A percentile compares a stretch with the other conserved stretches of the same genome.
phyloP scores from a whole-genome alignment of 2,329 filamentous ascomycete species.

The Alternaria sp. region DNA sequence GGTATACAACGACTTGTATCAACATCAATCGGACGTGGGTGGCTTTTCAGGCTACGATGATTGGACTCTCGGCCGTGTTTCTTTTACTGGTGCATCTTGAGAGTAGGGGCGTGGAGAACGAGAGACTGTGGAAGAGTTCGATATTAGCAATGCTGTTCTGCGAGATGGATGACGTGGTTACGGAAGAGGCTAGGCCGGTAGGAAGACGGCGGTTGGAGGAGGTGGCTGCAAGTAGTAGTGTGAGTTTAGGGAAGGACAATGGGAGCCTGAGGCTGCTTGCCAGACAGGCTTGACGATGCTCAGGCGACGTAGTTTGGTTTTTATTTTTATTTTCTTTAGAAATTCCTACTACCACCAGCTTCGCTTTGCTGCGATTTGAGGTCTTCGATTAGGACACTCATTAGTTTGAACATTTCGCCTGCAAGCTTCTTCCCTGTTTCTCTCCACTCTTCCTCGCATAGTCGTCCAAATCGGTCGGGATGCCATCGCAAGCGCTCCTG shows the following conservation, averaged over 20 bases:
- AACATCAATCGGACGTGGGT: slow-evolving; percentile 17
- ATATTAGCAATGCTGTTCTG: slow-evolving; percentile 21
- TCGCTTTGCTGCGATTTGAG: slow-evolving; percentile 15
- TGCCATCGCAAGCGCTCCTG: slow-evolving; percentile 50
- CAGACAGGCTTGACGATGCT: background rate
- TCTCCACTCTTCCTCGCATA: slow-evolving; percentile 45
- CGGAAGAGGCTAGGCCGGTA: background rate
- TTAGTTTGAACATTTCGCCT: slow-evolving; percentile 51
- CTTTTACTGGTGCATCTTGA: slow-evolving; percentile 18
- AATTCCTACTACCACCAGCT: background rate
- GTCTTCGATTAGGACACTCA: slow-evolving; percentile 44
- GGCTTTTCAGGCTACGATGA: slow-evolving; percentile 14
- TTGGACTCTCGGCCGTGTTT: slow-evolving; percentile 10
- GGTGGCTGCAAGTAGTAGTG: slow-evolving; percentile 8
- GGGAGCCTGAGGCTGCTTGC: slow-evolving; percentile 3
- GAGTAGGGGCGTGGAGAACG: slow-evolving; percentile 16
- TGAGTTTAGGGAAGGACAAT: background rate
- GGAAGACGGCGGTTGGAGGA: slow-evolving; percentile 8
- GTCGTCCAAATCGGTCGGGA: slow-evolving; percentile 48
- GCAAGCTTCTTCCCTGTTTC: slow-evolving; percentile 44
- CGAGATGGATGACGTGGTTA: slow-evolving; percentile 13
- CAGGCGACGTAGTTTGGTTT: background rate
- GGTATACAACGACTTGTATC: slow-evolving; percentile 17
- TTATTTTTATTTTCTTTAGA: background rate
- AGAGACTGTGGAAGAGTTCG: slow-evolving; percentile 21